phyloP scores from a whole-genome alignment of 257 asterid species.

The Fraxinus quadrangulata region DNA sequence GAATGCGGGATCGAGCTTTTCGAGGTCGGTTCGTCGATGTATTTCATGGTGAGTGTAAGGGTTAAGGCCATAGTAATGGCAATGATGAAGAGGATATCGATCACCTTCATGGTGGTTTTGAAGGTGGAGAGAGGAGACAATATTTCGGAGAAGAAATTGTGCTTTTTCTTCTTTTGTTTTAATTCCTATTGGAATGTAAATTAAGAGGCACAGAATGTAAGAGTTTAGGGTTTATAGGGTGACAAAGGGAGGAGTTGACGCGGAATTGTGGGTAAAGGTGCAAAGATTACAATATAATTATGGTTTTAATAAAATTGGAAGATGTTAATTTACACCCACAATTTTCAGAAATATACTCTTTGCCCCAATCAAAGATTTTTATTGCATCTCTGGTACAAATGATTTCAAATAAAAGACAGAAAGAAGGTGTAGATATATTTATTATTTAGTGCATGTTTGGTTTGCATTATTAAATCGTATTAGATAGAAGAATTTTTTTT shows the following conservation, averaged over 20 bases:
- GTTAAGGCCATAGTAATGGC: constrained; percentile 29
- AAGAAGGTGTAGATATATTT: background rate
- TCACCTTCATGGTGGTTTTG: constrained; percentile 28
- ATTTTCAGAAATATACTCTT: background rate
- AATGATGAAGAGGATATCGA: constrained; percentile 20
- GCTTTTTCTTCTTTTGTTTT: background rate
- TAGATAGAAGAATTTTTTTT: too few relatives aligned
- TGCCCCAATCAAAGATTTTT: background rate
- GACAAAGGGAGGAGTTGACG: constrained; percentile 37
- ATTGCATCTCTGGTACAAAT: background rate
- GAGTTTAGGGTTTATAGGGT: constrained; percentile 15
- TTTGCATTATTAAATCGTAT: background rate
- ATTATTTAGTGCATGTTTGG: background rate
- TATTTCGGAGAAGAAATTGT: background rate
- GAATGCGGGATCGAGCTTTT: background rate
- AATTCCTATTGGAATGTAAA: background rate
- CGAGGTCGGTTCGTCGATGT: background rate
- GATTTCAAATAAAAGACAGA: background rate
- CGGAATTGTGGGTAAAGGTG: constrained; percentile 27
- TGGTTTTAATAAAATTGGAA: background rate
- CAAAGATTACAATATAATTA: constrained; percentile 33
- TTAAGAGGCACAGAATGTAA: background rate
- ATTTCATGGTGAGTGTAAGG: constrained; percentile 20
- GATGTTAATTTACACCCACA: background rate
- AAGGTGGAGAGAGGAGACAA: constrained; percentile 7